Percentiles rank a stretch among this genome's conserved stretches.
These are phyloP conservation scores for Anethum foeniculum DNA, from an alignment of 140 eudicot species.

Conservation along the genomic window DNA sequence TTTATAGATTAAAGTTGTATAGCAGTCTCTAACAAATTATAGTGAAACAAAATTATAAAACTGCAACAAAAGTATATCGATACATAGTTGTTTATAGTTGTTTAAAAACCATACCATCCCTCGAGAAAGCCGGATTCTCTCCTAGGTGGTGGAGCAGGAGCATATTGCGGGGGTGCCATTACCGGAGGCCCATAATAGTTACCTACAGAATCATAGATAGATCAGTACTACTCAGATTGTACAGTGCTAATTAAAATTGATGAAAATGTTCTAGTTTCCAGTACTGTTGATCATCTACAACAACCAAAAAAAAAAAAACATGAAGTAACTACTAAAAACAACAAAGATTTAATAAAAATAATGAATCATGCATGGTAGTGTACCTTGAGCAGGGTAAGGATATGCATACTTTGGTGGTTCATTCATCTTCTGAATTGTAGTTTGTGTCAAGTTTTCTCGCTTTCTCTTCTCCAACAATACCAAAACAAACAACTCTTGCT, in stretches of 20 bases:
- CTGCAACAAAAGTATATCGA: not conserved
- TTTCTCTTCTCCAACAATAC: not conserved
- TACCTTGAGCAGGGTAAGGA: slow-evolving; percentile 78
- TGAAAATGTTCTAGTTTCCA: not conserved
- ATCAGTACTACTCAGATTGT: not conserved
- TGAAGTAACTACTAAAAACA: not conserved
- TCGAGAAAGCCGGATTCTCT: slow-evolving; percentile 75
- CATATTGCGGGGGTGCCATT: slow-evolving; percentile 90
- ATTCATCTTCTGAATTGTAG: slow-evolving; percentile 26
- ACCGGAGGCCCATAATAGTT: slow-evolving; percentile 93
- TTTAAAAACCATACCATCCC: slow-evolving; percentile 52
- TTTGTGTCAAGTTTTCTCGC: not conserved
- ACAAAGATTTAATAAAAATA: not conserved
- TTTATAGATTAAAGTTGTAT: not conserved
- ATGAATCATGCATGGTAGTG: not conserved
- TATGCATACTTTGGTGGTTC: slow-evolving; percentile 74
- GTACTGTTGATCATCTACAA: too few relatives aligned
- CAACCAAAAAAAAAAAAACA: not conserved
- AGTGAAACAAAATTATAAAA: not conserved
- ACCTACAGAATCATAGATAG: slow-evolving; percentile 24
- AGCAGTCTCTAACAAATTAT: too few relatives aligned
- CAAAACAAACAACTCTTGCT: not conserved
- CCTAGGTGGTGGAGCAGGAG: slow-evolving; percentile 77
- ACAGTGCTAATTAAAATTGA: not conserved
- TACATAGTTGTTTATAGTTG: too few relatives aligned